These are phyloP conservation scores for Thuja plicata DNA, from an alignment of 83 land plant genomes.

Conservation along the genomic window DNA sequence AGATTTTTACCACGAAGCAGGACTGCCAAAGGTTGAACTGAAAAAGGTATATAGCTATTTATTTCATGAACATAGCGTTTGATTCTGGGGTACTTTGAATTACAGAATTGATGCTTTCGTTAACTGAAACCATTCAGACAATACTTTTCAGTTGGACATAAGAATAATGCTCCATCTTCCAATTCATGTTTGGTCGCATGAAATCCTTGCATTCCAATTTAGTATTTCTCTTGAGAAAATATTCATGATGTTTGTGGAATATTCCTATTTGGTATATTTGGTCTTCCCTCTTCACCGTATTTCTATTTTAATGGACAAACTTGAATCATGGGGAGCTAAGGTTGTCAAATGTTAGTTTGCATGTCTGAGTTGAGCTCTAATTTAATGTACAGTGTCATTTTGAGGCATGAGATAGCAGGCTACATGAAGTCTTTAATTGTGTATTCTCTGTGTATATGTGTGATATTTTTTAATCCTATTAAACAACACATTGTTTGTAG, in stretches of 20 bases:
- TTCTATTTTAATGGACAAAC: not conserved
- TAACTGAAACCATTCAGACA: not conserved
- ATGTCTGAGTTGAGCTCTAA: not conserved
- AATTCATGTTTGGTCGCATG: not conserved
- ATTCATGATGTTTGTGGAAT: not conserved
- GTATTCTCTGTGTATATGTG: not conserved
- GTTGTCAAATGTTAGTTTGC: conserved; percentile 1
- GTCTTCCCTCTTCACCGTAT: not conserved
- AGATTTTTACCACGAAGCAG: conserved; percentile 61
- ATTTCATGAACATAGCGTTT: not conserved
- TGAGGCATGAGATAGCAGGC: not conserved
- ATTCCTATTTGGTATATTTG: not conserved
- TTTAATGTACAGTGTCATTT: not conserved
- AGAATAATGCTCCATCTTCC: not conserved
- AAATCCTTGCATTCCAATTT: not conserved
- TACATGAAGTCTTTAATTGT: not conserved
- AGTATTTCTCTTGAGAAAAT: not conserved
- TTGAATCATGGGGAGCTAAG: not conserved
- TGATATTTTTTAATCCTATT: not conserved
- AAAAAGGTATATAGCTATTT: conserved; percentile 51
- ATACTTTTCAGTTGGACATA: not conserved
- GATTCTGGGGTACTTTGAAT: not conserved
- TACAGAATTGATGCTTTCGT: not conserved
- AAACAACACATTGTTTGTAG: not conserved
- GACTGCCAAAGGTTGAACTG: conserved; percentile 59